phyloP scores from a whole-genome alignment of 352 stramenopile genomes.

The Elongisporangium anandrum region DNA sequence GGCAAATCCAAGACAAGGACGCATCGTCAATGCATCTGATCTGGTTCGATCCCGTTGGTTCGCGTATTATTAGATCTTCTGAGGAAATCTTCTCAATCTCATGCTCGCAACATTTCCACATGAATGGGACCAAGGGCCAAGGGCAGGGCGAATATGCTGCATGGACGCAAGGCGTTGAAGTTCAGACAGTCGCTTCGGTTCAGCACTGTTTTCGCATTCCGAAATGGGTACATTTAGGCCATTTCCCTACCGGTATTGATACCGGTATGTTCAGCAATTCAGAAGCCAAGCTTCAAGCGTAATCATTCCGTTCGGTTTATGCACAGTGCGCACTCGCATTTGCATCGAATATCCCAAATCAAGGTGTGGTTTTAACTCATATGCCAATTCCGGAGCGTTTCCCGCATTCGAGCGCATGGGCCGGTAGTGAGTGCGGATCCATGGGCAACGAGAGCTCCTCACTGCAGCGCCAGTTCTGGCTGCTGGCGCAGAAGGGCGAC shows the following conservation, averaged over 20 bases:
- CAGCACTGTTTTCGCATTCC: background rate
- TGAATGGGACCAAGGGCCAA: too few relatives aligned
- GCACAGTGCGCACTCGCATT: background rate
- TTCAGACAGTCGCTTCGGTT: too few relatives aligned
- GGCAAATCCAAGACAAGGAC: too few relatives aligned
- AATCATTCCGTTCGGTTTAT: background rate
- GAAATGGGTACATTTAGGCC: background rate
- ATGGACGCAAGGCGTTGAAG: too few relatives aligned
- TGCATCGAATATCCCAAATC: background rate
- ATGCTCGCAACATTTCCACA: too few relatives aligned
- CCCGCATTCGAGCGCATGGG: background rate
- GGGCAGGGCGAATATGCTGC: too few relatives aligned
- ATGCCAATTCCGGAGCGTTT: background rate
- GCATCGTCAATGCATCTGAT: too few relatives aligned
- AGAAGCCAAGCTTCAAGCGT: background rate
- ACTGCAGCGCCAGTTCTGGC: background rate
- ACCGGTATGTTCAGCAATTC: background rate
- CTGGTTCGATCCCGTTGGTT: too few relatives aligned
- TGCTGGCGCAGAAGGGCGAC: background rate
- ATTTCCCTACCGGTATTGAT: background rate
- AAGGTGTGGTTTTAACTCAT: background rate
- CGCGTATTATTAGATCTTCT: too few relatives aligned
- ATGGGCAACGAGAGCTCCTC: background rate
- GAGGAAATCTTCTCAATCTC: too few relatives aligned
- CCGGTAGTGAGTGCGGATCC: background rate